These are phyloP conservation scores for Aspergillus sp. DNA, from an alignment of 2,329 filamentous ascomycete species.

Conservation along the genomic window DNA sequence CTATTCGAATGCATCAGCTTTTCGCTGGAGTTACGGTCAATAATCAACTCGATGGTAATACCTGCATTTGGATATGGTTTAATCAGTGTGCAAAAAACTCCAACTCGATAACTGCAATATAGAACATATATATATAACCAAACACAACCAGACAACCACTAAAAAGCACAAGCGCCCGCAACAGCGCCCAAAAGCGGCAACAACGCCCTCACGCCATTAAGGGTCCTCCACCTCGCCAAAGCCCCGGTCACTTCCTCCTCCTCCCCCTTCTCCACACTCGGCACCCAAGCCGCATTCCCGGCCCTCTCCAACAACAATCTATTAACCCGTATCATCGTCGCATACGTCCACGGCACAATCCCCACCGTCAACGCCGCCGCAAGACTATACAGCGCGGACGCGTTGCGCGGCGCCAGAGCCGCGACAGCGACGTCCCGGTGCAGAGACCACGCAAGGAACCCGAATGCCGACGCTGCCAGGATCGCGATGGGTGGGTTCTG, in stretches of 20 bases:
- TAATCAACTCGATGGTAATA: background rate
- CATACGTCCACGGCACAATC: slow-evolving; percentile 36
- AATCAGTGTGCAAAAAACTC: too few relatives aligned
- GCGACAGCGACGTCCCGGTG: slow-evolving; percentile 12
- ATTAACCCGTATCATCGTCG: slow-evolving; percentile 31
- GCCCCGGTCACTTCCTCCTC: slow-evolving; percentile 12
- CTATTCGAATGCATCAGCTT: too few relatives aligned
- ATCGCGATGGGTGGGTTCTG: slow-evolving; percentile 28
- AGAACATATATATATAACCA: background rate
- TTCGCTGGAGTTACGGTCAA: background rate
- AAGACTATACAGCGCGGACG: slow-evolving; percentile 22
- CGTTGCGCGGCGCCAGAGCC: slow-evolving; percentile 12
- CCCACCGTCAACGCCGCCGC: slow-evolving; percentile 30
- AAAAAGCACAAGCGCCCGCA: slow-evolving; percentile 10
- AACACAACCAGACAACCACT: background rate
- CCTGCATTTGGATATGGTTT: too few relatives aligned
- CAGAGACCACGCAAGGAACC: slow-evolving; percentile 31
- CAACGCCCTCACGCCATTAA: slow-evolving; percentile 17
- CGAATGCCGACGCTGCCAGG: slow-evolving; percentile 20
- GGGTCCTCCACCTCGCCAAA: slow-evolving; percentile 11
- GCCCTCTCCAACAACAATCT: slow-evolving; percentile 22
- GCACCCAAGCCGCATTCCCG: background rate
- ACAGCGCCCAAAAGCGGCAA: slow-evolving; percentile 15
- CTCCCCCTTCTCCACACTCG: background rate
- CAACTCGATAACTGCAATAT: background rate